These are phyloP conservation scores for Penicillium simplicissimum DNA, from an alignment of 495 filamentous ascomycete species.

Conservation along the genomic window DNA sequence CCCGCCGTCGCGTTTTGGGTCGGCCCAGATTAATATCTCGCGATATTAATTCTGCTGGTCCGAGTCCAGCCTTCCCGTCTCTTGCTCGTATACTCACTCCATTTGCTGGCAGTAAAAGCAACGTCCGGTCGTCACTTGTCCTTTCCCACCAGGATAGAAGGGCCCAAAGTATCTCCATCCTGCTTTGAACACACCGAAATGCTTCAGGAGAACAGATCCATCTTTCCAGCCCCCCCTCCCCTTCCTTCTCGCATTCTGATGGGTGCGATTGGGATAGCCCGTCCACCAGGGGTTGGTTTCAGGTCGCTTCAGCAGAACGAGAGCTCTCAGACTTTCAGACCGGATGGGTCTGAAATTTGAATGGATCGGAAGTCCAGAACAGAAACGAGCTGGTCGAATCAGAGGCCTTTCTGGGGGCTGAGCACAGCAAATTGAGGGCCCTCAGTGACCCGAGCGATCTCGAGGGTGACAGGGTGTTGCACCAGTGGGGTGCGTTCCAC, in stretches of 20 bases:
- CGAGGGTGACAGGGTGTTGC: constrained; percentile 10
- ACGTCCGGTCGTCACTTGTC: not conserved
- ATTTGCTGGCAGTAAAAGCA: too few species aligned
- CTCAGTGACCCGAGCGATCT: constrained; percentile 12
- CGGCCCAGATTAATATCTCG: not conserved
- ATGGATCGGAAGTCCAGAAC: not conserved
- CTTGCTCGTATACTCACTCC: not conserved
- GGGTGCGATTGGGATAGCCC: constrained; percentile 1
- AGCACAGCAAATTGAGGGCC: constrained; percentile 15
- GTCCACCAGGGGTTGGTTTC: constrained; percentile 12
- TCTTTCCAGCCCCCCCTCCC: not conserved
- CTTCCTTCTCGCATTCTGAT: not conserved
- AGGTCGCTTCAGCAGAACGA: constrained; percentile 13
- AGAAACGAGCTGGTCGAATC: constrained; percentile 11
- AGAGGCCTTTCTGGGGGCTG: constrained; percentile 5
- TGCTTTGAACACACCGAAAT: not conserved
- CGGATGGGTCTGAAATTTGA: not conserved
- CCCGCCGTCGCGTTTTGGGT: not conserved
- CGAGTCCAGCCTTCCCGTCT: not conserved
- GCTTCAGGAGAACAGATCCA: not conserved
- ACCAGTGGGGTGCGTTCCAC: constrained; percentile 17
- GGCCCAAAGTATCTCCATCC: not conserved
- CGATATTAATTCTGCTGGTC: constrained; percentile 1
- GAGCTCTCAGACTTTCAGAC: not conserved
- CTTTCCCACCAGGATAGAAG: not conserved